phyloP scores from a whole-genome alignment of 140 eudicot genomes.

The Cichorium intybus region DNA sequence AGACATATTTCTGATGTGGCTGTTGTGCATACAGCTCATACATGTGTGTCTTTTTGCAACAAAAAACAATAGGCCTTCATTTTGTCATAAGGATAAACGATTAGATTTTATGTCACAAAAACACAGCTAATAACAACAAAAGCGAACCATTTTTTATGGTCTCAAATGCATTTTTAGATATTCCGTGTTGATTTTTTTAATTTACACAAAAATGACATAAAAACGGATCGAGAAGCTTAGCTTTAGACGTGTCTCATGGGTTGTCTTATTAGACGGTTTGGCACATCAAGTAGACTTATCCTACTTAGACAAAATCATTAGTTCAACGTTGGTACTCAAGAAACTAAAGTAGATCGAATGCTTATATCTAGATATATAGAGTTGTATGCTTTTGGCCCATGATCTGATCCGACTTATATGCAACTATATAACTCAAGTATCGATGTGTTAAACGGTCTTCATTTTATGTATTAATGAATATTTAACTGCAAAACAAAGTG shows the following conservation, averaged over 20 bases:
- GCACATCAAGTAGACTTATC: not conserved
- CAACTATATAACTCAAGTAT: too few relatives aligned
- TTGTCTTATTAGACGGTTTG: not conserved
- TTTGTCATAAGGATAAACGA: slow-evolving; percentile 3
- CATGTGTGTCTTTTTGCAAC: slow-evolving; percentile 9
- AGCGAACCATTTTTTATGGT: not conserved
- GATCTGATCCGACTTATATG: too few relatives aligned
- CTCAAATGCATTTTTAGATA: not conserved
- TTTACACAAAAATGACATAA: not conserved
- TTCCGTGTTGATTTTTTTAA: not conserved
- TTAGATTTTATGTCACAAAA: slow-evolving; percentile 2
- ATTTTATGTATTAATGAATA: too few relatives aligned
- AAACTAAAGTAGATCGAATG: too few relatives aligned
- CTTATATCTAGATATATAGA: too few relatives aligned
- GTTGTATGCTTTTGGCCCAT: too few relatives aligned
- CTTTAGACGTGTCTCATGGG: not conserved
- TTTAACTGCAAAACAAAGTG: too few relatives aligned
- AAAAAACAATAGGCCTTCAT: not conserved
- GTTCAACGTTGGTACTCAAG: too few relatives aligned
- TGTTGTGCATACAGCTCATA: slow-evolving; percentile 11
- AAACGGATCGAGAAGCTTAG: not conserved
- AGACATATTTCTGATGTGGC: slow-evolving; percentile 10
- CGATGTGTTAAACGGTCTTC: too few relatives aligned
- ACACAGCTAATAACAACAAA: slow-evolving; percentile 17
- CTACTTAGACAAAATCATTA: too few relatives aligned